Conservation (phyloP, 192 early-diverging fungal species). For the Phycomyces nitens region DNA sequence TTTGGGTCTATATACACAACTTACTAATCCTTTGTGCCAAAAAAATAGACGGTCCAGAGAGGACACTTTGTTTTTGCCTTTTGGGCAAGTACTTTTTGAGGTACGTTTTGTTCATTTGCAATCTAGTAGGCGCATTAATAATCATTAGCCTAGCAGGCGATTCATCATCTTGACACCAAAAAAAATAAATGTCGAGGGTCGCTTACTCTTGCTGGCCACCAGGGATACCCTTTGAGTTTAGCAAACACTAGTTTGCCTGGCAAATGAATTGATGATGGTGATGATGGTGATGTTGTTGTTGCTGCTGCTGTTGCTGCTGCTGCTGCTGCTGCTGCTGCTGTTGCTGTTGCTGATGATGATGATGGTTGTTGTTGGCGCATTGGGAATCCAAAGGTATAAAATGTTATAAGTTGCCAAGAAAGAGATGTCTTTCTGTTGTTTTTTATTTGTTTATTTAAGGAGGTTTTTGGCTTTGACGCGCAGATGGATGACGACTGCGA, state of each 20-base stretch:
- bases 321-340: no score
- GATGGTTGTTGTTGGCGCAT: neutral
- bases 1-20: slow-evolving; percentile 1
- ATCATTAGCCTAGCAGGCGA: neutral
- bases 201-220: slow-evolving; percentile 64
- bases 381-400: no score
- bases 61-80: slow-evolving; percentile 36
- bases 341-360: no score
- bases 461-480: neutral
- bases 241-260: slow-evolving; percentile 56
- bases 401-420: no score
- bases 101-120: slow-evolving; percentile 35
- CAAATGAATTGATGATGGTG: slow-evolving; percentile 25
- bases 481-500: no score
- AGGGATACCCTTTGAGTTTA: slow-evolving; percentile 57
- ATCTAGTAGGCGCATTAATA: no score
- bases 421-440: no score
- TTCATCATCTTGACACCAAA: neutral
- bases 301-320: no score
- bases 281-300: no score
- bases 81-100: slow-evolving; percentile 30
- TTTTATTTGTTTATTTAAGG: neutral
- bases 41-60: slow-evolving; percentile 38
- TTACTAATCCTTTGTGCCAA: slow-evolving; percentile 45
- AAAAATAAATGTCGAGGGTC: no score